Evolutionary conservation across 139 green algal genomes (phyloP), one percentile per base, ranked within the genome.

Genomic region (Dunaliella primolecta): DNA sequence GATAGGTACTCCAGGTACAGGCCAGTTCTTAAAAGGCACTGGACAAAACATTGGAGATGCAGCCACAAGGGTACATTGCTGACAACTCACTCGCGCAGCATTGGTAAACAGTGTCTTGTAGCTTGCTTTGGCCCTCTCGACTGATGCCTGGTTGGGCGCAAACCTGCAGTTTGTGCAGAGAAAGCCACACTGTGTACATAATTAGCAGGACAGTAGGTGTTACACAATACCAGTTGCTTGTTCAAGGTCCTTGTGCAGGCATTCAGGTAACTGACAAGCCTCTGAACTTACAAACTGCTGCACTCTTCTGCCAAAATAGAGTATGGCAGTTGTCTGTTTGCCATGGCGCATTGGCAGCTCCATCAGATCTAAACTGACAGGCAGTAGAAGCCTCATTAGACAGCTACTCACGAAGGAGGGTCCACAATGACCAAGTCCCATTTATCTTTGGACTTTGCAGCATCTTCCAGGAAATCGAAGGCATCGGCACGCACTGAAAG

Each of bases 381-480:
- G n/a, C n/a, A n/a, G n/a, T n/a, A n/a, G n/a, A n/a, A n/a, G n/a
- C n/a, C n/a, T n/a, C n/a, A n/a, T n/a, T n/a, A n/a, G n/a, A n/a
- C n/a, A n/a, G n/a, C n/a, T n/a, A 82, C 78, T 82, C 36, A 82
- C 78, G 85, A 88, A 32, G 85, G 85, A 7, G 85, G 85, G 78
- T 89, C 85, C 29, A 86, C 77, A 3, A 89, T 82, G 32, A 89
- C 85, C 27, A 89, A 35, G 33, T 86, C 85, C 81, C 81, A 85
- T 0, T 29, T 24, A n/a, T 85, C 23, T 11, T n/a, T 29, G 3
- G 29, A 75, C 27, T 25, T 33, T n/a, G 23, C 38, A 46, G 91
- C 91, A 0, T 29, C 55, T 3, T 92, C 91, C 77, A 93, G n/a
- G 75, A 93, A 93, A 37, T 75, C 87, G 82, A 92, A 93, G 0